Base-by-base conservation (phyloP, 31 red algal genomes). In the Odonthalia washingtoniensis region DNA sequence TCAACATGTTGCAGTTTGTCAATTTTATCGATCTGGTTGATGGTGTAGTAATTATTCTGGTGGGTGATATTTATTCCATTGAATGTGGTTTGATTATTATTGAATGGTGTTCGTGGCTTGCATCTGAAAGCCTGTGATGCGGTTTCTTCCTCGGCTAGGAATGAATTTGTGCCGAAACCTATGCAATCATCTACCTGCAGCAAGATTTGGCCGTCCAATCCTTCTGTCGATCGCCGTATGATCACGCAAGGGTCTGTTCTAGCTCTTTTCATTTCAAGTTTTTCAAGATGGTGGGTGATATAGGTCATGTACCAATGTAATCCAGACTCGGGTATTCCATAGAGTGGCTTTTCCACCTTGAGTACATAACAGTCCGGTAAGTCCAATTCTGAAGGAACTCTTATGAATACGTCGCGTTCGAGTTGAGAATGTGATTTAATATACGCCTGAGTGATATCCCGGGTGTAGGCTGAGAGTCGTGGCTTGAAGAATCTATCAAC, bases 361-460 rank as follows among this genome's bases (percentile, higher is more conserved):
- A 85, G 28, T 53, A 85, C 82, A 14, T 74, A 27, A 31, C 42
- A 44, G 6, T 72, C 46, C 36, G 18, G 39, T 2, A 85, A 35
- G 1, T 57, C 46, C 39, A 85, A 49, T 37, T 85, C 68, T 2
- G 65, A 3, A 74, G 82, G 69, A 38, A 69, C 42, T 40, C 68
- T 24, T 9, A 85, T 16, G 41, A 60, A 85, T 26, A 46, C 65
- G 27, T 85, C 4, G 2, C 82, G 39, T 36, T 74, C 68, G 61
- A 85, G 68, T 1, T 65, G 14, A 4, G 52, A 38, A 27, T 75
- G 21, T 35, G 67, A 57, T 70, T 85, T 65, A 2, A 73, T 53
- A 57, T 74, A 85, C 2, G 82, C 82, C 46, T 85, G 82, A 18
- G 65, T 40, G 2, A 85, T 85, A 36, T 85, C 82, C 4, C 68